phyloP scores from a whole-genome alignment of 345 rosid species.

The Ailanthus altissimus region DNA sequence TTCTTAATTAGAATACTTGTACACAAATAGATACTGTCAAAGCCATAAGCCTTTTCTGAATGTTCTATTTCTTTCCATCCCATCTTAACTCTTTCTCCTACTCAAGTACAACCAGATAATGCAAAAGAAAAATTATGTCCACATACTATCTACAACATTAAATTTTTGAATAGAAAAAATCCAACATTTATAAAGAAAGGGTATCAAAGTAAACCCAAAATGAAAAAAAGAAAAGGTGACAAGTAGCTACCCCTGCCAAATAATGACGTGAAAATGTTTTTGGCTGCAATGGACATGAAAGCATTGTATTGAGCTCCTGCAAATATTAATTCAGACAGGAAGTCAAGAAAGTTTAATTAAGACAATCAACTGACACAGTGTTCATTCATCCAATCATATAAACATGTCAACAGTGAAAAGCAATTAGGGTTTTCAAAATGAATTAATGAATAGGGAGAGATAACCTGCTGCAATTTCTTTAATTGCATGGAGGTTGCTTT shows the following conservation, averaged over 20 bases:
- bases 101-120: not conserved
- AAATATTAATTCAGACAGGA: slow-evolving; percentile 21
- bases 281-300: slow-evolving; percentile 82
- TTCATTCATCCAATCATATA: not conserved
- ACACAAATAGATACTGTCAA: not conserved
- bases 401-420: not conserved
- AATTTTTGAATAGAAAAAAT: not conserved
- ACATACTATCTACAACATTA: not conserved
- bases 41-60: not conserved
- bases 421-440: not conserved
- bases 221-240: not conserved
- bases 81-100: not conserved
- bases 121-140: not conserved
- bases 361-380: not conserved
- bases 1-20: not conserved
- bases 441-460: not conserved
- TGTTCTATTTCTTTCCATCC: not conserved
- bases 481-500: slow-evolving; percentile 58
- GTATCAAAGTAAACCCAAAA: not conserved
- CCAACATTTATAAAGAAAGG: not conserved
- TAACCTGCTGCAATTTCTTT: slow-evolving; percentile 71
- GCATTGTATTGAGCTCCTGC: slow-evolving; percentile 70
- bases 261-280: slow-evolving; percentile 80
- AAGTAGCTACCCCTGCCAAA: slow-evolving; percentile 76
- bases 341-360: slow-evolving; percentile 6